Conservation (phyloP, 768 basidiomycete species). For the Mycena pura region DNA sequence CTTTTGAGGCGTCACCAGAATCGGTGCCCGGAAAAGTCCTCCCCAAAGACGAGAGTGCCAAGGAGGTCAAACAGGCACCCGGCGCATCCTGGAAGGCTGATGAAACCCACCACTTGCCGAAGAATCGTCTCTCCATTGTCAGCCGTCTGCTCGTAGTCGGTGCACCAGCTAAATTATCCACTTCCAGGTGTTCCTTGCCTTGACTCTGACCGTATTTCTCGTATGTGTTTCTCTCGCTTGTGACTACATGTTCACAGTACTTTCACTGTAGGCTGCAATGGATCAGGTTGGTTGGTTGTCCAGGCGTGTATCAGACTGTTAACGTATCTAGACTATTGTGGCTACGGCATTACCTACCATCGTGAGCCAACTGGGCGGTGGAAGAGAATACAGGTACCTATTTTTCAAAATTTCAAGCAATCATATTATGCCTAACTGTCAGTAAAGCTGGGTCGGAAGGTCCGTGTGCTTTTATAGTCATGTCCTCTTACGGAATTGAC, state of each 20-base stretch:
- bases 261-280: slow-evolving; percentile 51
- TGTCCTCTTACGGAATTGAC: slow-evolving; percentile 8
- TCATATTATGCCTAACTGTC: not conserved
- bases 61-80: slow-evolving; percentile 34
- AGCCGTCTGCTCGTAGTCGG: not conserved
- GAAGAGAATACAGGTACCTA: slow-evolving; percentile 51
- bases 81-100: slow-evolving; percentile 62
- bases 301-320: not conserved
- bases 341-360: slow-evolving; percentile 82
- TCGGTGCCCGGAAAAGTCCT: not conserved
- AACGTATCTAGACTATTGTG: slow-evolving; percentile 59
- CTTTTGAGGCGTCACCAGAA: slow-evolving; percentile 16
- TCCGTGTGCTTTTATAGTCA: slow-evolving; percentile 31
- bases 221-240: slow-evolving; percentile 30
- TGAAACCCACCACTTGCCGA: slow-evolving; percentile 63
- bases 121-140: slow-evolving; percentile 57
- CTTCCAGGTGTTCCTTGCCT: slow-evolving; percentile 51
- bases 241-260: slow-evolving; percentile 8
- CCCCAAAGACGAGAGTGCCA: slow-evolving; percentile 1
- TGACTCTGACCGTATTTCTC: slow-evolving; percentile 54
- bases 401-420: not conserved
- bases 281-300: slow-evolving; percentile 55
- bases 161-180: not conserved
- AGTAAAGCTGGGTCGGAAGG: slow-evolving; percentile 73
- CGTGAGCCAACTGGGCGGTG: slow-evolving; percentile 67